A percentile compares a stretch with the other conserved stretches of the same genome.
These are phyloP conservation scores for Trichoderma cornu-damae DNA, from an alignment of 2,329 filamentous ascomycete genomes.

Conservation along the genomic window DNA sequence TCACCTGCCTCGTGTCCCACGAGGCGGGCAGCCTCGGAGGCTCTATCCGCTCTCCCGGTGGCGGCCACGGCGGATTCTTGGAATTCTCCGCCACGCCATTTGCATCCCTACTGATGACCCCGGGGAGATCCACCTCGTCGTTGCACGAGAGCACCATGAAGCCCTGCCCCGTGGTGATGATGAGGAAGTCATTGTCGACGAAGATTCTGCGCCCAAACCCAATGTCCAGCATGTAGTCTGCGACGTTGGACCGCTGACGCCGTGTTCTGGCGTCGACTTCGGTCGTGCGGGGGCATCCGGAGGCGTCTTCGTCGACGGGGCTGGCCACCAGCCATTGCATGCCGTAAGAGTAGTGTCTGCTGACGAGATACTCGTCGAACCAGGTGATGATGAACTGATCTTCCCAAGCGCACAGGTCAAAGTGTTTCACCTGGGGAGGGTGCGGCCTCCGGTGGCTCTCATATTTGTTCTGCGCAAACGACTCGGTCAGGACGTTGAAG, in stretches of 20 bases:
- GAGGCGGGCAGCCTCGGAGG: constrained; percentile 13
- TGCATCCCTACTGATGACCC: not conserved
- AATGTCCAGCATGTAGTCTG: constrained; percentile 10
- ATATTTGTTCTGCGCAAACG: constrained; percentile 13
- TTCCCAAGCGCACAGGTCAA: constrained; percentile 17
- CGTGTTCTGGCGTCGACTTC: not conserved
- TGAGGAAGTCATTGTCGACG: constrained; percentile 17
- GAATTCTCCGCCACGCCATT: not conserved
- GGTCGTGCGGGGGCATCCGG: not conserved
- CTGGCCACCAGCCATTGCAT: constrained; percentile 14
- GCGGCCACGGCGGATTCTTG: constrained; percentile 10
- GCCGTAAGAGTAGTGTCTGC: constrained; percentile 14
- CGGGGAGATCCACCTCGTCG: constrained; percentile 6
- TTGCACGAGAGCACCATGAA: constrained; percentile 16
- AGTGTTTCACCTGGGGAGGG: constrained; percentile 11
- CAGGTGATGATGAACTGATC: constrained; percentile 18
- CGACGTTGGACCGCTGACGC: not conserved
- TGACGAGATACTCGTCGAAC: constrained; percentile 20
- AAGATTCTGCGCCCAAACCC: constrained; percentile 16
- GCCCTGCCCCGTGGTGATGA: constrained; percentile 16
- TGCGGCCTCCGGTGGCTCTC: constrained; percentile 8
- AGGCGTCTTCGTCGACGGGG: not conserved
- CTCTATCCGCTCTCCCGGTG: constrained; percentile 11
- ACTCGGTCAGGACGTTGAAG: constrained; percentile 18
- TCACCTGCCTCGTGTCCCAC: constrained; percentile 16